Conservation (phyloP, 257 asterid genomes). For the Parsonsia alboflavescens region DNA sequence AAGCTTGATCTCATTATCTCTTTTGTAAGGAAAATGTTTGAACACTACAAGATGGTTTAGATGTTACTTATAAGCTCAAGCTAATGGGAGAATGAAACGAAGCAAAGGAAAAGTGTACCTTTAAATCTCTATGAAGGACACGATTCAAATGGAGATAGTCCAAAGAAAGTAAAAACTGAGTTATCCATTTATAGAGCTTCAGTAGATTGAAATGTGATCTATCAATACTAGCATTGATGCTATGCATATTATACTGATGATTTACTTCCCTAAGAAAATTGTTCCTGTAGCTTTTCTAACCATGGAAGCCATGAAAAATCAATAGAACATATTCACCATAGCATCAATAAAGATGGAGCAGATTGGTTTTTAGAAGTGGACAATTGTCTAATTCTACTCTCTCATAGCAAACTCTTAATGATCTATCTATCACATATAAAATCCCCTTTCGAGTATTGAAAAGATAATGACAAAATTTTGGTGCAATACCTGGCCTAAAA, state of each 20-base stretch:
- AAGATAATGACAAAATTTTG: no score
- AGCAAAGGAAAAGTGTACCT: slow-evolving; percentile 36
- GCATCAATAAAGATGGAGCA: neutral
- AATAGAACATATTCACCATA: neutral
- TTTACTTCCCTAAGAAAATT: slow-evolving; percentile 34
- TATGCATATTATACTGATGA: no score
- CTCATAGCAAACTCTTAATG: no score
- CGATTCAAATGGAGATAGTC: slow-evolving; percentile 82
- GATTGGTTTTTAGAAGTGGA: neutral
- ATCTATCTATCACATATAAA: no score
- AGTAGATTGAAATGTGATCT: slow-evolving; percentile 22
- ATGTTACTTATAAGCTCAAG: neutral
- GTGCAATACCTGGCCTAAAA: no score
- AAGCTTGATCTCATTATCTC: slow-evolving; percentile 68
- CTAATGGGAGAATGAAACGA: neutral
- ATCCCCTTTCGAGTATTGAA: no score
- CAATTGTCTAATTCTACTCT: neutral
- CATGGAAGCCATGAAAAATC: slow-evolving; percentile 51
- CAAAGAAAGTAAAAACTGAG: slow-evolving; percentile 84
- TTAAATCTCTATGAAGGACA: slow-evolving; percentile 84
- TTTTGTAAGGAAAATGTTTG: slow-evolving; percentile 80
- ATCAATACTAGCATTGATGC: neutral
- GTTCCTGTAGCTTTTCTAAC: slow-evolving; percentile 67
- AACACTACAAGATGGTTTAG: slow-evolving; percentile 47
- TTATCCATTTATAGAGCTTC: slow-evolving; percentile 85